Percentiles rank a stretch among this genome's conserved stretches.
These are phyloP conservation scores for Stipa capillata DNA, from an alignment of 176 grass and related monocot genomes.

Conservation along the genomic window DNA sequence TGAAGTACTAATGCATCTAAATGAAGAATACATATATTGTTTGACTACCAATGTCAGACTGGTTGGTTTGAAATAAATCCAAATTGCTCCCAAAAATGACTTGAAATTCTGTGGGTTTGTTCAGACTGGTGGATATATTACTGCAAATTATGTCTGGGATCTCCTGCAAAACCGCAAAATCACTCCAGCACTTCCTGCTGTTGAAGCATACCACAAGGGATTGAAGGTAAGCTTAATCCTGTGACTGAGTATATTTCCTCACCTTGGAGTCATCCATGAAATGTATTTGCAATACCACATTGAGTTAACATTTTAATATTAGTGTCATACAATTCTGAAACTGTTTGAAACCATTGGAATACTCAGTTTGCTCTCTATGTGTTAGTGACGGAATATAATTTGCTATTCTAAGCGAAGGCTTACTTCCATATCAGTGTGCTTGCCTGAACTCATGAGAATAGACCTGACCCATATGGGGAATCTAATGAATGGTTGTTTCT, in stretches of 20 bases:
- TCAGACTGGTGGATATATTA: slow-evolving; percentile 88
- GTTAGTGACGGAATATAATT: background rate
- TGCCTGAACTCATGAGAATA: background rate
- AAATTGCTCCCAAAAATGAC: background rate
- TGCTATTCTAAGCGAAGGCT: background rate
- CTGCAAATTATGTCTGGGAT: slow-evolving; percentile 93
- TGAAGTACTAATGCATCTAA: background rate
- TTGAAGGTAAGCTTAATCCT: slow-evolving; percentile 58
- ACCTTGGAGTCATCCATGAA: background rate
- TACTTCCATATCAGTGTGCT: background rate
- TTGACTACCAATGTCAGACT: background rate
- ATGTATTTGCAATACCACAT: background rate
- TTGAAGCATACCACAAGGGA: slow-evolving; percentile 84
- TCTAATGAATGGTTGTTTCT: background rate
- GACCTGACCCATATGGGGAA: background rate
- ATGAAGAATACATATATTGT: slow-evolving; percentile 10
- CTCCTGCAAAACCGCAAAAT: slow-evolving; percentile 71
- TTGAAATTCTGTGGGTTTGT: slow-evolving; percentile 8
- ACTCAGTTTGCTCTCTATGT: background rate
- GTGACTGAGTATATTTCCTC: background rate
- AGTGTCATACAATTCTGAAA: background rate
- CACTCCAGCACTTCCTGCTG: slow-evolving; percentile 58
- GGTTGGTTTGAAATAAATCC: background rate
- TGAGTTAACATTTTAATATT: background rate
- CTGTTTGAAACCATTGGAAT: background rate